Base-by-base conservation (phyloP, 2,329 filamentous ascomycete species). In the Reticulascus tulasneorum region DNA sequence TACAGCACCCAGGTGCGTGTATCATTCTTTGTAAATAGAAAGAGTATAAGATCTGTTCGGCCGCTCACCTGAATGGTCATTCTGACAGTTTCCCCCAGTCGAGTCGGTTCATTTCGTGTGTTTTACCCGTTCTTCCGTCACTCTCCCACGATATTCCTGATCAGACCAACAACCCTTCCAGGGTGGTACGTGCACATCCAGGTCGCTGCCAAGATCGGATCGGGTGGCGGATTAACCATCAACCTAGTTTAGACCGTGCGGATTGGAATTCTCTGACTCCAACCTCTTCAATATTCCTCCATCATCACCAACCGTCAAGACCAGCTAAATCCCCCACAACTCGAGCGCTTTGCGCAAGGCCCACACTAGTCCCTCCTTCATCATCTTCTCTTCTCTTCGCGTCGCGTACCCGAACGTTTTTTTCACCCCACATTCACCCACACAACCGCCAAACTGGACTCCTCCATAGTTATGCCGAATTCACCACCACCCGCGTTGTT, bases 401-500 rank as follows among this genome's bases (percentile, higher is more conserved):
- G 35, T 39, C 40, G 22, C 23, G 23, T 33, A 21, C 31, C 26
- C 36, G 27, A 30, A 23, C 39, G 35, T 36, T 40, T 28, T 31
- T 33, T 20, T 40, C 33, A 38, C 28, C 33, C 30, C 32, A 37
- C 21, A 46, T 12, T 45, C 42, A 48, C 51, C 48, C 47, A 43
- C 42, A 50, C 44, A 52, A 50, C 42, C 44, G 45, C 33, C 40
- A 44, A 38, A 35, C 33, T 45, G 31, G 40, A 46, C 31, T 41
- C 40, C 35, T 48, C 45, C 53, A 52, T 58, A 51, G 49, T 55
- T 26, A 71, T 71, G 67, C 59, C 66, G 43, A 66, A 65, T 51
- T 69, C 69, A 48, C 66, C 69, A 42, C 63, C 64, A 26, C 62
- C 67, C 29, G 58, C 61, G 40, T 60, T 79, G 43, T 64, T 70